Evolutionary conservation across 2,329 filamentous ascomycete species (phyloP).

Genomic region (Tolypocladium sp.): DNA sequence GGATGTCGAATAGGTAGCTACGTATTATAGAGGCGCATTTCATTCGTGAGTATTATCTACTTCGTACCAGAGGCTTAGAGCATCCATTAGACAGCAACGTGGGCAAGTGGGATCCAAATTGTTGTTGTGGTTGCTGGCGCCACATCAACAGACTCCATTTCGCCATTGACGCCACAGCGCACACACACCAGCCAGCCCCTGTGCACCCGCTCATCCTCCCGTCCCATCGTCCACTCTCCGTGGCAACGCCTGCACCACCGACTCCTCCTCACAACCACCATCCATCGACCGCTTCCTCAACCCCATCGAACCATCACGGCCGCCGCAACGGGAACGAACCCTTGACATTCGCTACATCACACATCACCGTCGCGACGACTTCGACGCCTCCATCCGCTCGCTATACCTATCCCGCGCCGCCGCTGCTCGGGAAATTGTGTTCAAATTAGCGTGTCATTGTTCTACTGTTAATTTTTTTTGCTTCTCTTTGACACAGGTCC

Average conservation of each 20-base stretch:
- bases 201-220: neutral
- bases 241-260: conserved; percentile 5
- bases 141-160: neutral
- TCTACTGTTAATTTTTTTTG: neutral
- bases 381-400: neutral
- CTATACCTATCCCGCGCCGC: neutral
- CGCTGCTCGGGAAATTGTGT: neutral
- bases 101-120: neutral
- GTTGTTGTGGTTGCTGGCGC: neutral
- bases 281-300: neutral
- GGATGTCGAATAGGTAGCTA: neutral
- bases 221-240: neutral
- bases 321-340: neutral
- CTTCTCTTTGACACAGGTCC: neutral
- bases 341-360: neutral
- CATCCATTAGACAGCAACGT: no score
- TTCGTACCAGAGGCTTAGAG: neutral
- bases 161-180: neutral
- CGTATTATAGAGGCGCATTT: neutral
- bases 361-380: neutral
- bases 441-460: neutral
- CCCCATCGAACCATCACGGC: neutral
- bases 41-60: no score
- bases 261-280: neutral
- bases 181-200: neutral